These are phyloP conservation scores for Podospora conica DNA, from an alignment of 495 filamentous ascomycete genomes.

Conservation along the genomic window DNA sequence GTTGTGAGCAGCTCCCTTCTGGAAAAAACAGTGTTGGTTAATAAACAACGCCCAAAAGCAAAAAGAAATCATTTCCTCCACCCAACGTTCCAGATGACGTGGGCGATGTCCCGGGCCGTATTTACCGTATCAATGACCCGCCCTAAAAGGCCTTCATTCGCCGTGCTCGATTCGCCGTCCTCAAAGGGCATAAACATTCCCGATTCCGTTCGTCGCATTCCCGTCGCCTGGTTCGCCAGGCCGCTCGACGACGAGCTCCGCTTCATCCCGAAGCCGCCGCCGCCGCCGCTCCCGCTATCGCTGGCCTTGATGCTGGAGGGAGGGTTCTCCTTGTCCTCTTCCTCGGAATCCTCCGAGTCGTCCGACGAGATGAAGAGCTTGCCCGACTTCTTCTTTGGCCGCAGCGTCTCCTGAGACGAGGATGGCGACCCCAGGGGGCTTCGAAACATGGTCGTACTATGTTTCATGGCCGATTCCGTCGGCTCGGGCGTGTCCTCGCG, in stretches of 20 bases:
- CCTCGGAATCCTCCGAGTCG: constrained; percentile 55
- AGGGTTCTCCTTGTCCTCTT: constrained; percentile 53
- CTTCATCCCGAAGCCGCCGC: constrained; percentile 21
- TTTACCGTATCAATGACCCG: constrained; percentile 91
- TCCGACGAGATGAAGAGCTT: constrained; percentile 55
- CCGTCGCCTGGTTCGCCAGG: constrained; percentile 39
- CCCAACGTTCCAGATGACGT: constrained; percentile 97
- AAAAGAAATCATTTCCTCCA: constrained; percentile 62
- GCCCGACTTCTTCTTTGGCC: constrained; percentile 62
- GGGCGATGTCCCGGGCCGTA: constrained; percentile 89
- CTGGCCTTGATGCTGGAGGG: constrained; percentile 34
- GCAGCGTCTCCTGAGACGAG: constrained; percentile 69
- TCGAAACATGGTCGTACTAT: constrained; percentile 42
- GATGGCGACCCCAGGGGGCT: constrained; percentile 54
- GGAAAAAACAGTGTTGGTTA: constrained; percentile 33
- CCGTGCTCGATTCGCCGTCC: constrained; percentile 55
- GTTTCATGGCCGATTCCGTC: constrained; percentile 51
- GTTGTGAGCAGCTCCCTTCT: constrained; percentile 28
- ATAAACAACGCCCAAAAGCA: constrained; percentile 25
- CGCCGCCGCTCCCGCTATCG: constrained; percentile 8
- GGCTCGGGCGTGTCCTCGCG: constrained; percentile 71
- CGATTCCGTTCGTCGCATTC: constrained; percentile 64
- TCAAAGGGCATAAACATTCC: constrained; percentile 87
- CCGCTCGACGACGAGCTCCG: constrained; percentile 33
- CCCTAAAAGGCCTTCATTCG: constrained; percentile 58